Conservation (phyloP, 768 basidiomycete species). For the Leccinum longicurvipes region DNA sequence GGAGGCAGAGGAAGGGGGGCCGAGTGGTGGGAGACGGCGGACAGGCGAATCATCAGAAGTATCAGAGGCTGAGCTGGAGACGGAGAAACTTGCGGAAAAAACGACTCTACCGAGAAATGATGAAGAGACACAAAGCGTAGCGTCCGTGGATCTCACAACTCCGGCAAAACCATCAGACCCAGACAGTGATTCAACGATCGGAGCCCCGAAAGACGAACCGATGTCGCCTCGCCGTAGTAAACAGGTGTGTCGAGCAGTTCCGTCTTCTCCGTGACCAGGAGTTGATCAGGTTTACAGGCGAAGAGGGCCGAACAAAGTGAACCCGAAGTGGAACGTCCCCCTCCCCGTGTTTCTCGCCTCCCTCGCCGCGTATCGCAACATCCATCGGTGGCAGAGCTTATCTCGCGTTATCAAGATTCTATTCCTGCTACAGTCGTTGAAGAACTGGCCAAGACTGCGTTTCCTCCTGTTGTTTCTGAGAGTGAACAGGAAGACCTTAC, state of each 20-base stretch:
- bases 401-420: slow-evolving; percentile 77
- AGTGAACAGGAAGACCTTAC: slow-evolving; percentile 68
- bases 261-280: not conserved
- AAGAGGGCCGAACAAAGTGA: slow-evolving; percentile 25
- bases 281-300: slow-evolving; percentile 14
- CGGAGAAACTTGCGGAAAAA: slow-evolving; percentile 24
- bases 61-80: slow-evolving; percentile 57
- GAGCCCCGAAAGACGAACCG: slow-evolving; percentile 40
- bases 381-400: slow-evolving; percentile 79
- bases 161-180: slow-evolving; percentile 49
- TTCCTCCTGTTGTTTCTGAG: slow-evolving; percentile 62
- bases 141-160: slow-evolving; percentile 9
- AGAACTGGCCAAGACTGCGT: slow-evolving; percentile 67
- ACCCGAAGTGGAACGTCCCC: slow-evolving; percentile 14
- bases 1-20: slow-evolving; percentile 64
- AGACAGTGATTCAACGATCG: slow-evolving; percentile 86
- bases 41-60: slow-evolving; percentile 61
- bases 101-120: slow-evolving; percentile 14
- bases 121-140: slow-evolving; percentile 10
- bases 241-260: slow-evolving; percentile 26
- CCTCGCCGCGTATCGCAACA: slow-evolving; percentile 57
- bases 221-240: slow-evolving; percentile 13
- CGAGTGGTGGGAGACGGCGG: slow-evolving; percentile 37
- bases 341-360: slow-evolving; percentile 50
- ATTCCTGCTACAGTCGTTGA: slow-evolving; percentile 70